phyloP scores from a whole-genome alignment of 2,329 filamentous ascomycete genomes.

The Exophiala xenobiotica region DNA sequence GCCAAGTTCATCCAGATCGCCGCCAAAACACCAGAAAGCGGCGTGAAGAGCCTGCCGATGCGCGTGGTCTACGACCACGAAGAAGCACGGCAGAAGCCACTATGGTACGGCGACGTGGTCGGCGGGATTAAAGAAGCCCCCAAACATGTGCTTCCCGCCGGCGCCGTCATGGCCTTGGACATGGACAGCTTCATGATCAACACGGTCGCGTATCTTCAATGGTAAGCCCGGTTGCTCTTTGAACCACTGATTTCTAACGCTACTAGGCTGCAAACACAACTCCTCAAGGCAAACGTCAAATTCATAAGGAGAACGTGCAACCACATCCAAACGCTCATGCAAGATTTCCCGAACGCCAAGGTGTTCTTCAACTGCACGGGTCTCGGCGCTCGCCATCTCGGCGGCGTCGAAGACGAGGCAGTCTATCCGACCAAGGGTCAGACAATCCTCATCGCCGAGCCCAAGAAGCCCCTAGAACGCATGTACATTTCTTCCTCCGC shows the following conservation, averaged over 20 bases:
- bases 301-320: slow-evolving; percentile 7
- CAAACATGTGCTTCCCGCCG: slow-evolving; percentile 11
- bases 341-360: slow-evolving; percentile 51
- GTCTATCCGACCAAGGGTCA: slow-evolving; percentile 79
- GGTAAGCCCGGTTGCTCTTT: slow-evolving; percentile 56
- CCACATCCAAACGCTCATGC: slow-evolving; percentile 34
- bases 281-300: slow-evolving; percentile 47
- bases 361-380: slow-evolving; percentile 84
- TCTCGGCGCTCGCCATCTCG: slow-evolving; percentile 69
- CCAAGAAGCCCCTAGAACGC: slow-evolving; percentile 74
- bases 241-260: slow-evolving; percentile 48
- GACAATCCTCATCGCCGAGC: slow-evolving; percentile 65
- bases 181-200: slow-evolving; percentile 81
- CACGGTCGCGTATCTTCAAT: slow-evolving; percentile 79
- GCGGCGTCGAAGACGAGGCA: slow-evolving; percentile 72
- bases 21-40: slow-evolving; percentile 65
- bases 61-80: slow-evolving; percentile 41
- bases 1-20: slow-evolving; percentile 56
- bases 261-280: slow-evolving; percentile 72
- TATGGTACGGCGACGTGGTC: slow-evolving; percentile 72
- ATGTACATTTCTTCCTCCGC: slow-evolving; percentile 63
- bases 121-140: slow-evolving; percentile 54
- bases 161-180: slow-evolving; percentile 54
- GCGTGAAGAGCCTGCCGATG: slow-evolving; percentile 54
- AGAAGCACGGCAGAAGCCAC: slow-evolving; percentile 64